Base-by-base conservation (phyloP, 352 stramenopile genomes). In the Phytopythium vexans region DNA sequence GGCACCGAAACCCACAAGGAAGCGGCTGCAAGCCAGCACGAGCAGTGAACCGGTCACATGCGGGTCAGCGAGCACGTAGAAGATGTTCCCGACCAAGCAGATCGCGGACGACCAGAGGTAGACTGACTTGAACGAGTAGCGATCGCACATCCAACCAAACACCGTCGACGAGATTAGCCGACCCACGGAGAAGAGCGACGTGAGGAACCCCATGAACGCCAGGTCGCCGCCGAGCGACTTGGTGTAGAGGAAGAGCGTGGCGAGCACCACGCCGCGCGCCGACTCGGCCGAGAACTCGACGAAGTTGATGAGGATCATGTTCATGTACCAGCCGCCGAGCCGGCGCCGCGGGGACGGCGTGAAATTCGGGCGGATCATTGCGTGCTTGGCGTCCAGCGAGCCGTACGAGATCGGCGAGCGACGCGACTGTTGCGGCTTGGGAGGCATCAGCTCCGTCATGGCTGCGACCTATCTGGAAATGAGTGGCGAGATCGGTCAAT, bases 121-220 rank as follows among this genome's bases (percentile, higher is more conserved):
- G 14, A 92, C 82, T 34, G 70, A 86, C 60, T 82, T 81, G 59
- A 90, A 92, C 49, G 82, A 82, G 66, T 88, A 91, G 46, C 54
- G 78, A 46, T 92, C 82, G 66, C 82, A 89, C 72, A 92, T 88
- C 82, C 82, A 92, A 55, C 82, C 82, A 44, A 92, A 90, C 27
- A 90, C 56, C 2, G 75, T 90, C 41, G 80, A 92, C 45, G 82
- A 92, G 53, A 92, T 88, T 48, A 92, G 69, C 9, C 82, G 56
- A 1, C 82, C 82, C 12, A 92, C 80, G 6, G 74, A 89, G 59
- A 92, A 92, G 39, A 90, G 72, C 21, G 82, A 92, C 38, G 82
- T 92, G 42, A 92, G 68, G 45, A 93, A 41, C 0, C 80, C 82
- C 82, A 93, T 93, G 61, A 86, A 89, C 54, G 76, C 81, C 34